These are phyloP conservation scores for Escovopsis sp. DNA, from an alignment of 2,329 filamentous ascomycete genomes.

Conservation along the genomic window DNA sequence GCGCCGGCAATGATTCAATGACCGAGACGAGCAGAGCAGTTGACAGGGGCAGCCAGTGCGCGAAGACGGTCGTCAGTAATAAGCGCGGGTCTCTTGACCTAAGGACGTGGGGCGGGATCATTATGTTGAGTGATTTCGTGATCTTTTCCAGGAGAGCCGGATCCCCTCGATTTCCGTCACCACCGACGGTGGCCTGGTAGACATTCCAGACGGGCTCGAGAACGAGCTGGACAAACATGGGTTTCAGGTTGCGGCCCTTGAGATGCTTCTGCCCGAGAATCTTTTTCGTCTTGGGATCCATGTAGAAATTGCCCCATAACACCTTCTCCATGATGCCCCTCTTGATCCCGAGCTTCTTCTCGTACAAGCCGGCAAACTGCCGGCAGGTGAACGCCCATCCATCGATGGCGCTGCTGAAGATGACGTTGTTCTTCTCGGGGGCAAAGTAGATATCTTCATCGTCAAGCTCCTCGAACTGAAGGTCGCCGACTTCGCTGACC, in stretches of 20 bases:
- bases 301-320: conserved; percentile 90
- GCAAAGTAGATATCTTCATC: conserved; percentile 98
- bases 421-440: conserved; percentile 96
- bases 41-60: conserved; percentile 81
- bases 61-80: conserved; percentile 74
- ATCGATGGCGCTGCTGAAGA: conserved; percentile 93
- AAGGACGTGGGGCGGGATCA: conserved; percentile 67
- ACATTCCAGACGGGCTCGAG: conserved; percentile 93
- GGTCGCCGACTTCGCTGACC: conserved; percentile 39
- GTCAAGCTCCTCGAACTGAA: conserved; percentile 75
- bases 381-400: conserved; percentile 98
- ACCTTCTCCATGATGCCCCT: conserved; percentile 78
- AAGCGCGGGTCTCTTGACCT: conserved; percentile 73
- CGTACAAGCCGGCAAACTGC: conserved; percentile 85
- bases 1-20: conserved; percentile 81
- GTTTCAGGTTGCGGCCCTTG: conserved; percentile 81
- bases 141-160: conserved; percentile 79
- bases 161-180: conserved; percentile 71
- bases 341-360: conserved; percentile 95
- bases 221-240: conserved; percentile 94
- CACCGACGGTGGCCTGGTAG: conserved; percentile 78
- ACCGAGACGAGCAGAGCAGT: conserved; percentile 88
- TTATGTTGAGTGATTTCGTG: conserved; percentile 77
- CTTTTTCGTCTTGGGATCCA: conserved; percentile 94
- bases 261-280: conserved; percentile 82